These are phyloP conservation scores for Fagus sylvatica DNA, from an alignment of 306 rosid species.

Conservation along the genomic window DNA sequence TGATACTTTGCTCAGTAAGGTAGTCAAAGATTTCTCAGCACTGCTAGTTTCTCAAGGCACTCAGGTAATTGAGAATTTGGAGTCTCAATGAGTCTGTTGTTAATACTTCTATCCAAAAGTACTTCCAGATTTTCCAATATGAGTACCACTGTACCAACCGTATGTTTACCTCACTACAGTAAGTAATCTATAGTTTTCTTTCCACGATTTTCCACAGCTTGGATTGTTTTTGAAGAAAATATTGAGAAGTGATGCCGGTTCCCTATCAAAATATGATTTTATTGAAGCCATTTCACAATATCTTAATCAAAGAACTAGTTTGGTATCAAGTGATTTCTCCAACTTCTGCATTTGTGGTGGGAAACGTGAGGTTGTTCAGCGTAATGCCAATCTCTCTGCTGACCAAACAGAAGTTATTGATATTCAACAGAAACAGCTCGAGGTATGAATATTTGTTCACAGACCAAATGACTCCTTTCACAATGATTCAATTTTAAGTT, in stretches of 20 bases:
- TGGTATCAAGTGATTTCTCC: constrained; percentile 67
- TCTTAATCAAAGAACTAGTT: constrained; percentile 62
- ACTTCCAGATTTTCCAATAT: not conserved
- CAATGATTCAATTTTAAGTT: constrained; percentile 9
- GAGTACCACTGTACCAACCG: not conserved
- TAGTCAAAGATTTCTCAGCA: constrained; percentile 82
- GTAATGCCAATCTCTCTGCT: constrained; percentile 27
- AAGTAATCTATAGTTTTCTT: constrained; percentile 1
- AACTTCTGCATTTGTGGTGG: constrained; percentile 76
- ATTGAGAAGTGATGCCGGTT: constrained; percentile 51
- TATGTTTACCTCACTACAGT: not conserved
- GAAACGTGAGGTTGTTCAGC: constrained; percentile 41
- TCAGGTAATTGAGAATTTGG: constrained; percentile 56
- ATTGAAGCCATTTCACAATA: constrained; percentile 61
- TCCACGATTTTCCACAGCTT: constrained; percentile 50
- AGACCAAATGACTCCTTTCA: not conserved
- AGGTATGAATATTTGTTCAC: constrained; percentile 41
- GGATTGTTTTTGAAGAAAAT: constrained; percentile 79
- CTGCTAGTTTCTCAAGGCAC: constrained; percentile 88
- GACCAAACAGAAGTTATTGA: constrained; percentile 46
- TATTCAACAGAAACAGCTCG: constrained; percentile 70
- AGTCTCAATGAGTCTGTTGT: constrained; percentile 10
- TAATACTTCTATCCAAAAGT: constrained; percentile 3
- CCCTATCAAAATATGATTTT: constrained; percentile 63
- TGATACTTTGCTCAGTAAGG: constrained; percentile 74